phyloP scores from a whole-genome alignment of 257 asterid genomes.

The Galeopsis tetrahit region DNA sequence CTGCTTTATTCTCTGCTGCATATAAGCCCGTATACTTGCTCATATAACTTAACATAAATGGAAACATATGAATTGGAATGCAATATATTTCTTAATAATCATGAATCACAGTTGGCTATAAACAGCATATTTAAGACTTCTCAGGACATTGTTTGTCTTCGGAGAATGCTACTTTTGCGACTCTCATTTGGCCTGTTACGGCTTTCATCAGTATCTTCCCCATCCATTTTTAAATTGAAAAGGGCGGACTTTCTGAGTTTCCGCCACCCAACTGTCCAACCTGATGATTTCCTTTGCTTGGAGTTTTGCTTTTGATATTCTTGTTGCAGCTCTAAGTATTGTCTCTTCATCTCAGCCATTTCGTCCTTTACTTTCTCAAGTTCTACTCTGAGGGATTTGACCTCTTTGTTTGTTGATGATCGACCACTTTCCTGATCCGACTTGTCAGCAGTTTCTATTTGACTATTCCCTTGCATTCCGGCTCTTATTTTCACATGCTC shows the following conservation, averaged over 20 bases:
- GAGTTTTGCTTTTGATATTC: constrained; percentile 51
- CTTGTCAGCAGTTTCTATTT: constrained; percentile 47
- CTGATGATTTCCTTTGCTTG: constrained; percentile 46
- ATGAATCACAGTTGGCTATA: constrained; percentile 9
- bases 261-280: constrained; percentile 69
- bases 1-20: constrained; percentile 19
- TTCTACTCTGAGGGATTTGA: constrained; percentile 63
- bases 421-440: constrained; percentile 49
- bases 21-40: background rate
- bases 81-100: background rate
- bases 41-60: constrained; percentile 5
- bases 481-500: constrained; percentile 78
- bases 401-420: constrained; percentile 65
- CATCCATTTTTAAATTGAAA: constrained; percentile 46
- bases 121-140: background rate
- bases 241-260: constrained; percentile 59
- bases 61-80: background rate
- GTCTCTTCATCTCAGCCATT: constrained; percentile 64
- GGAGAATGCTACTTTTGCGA: constrained; percentile 37
- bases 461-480: constrained; percentile 52
- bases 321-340: constrained; percentile 61
- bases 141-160: constrained; percentile 55
- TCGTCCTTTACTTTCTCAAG: constrained; percentile 58
- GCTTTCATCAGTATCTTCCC: constrained; percentile 50
- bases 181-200: constrained; percentile 37